Conservation (phyloP, 1,284 basidiomycete genomes). For the Austropuccinia psidii region DNA sequence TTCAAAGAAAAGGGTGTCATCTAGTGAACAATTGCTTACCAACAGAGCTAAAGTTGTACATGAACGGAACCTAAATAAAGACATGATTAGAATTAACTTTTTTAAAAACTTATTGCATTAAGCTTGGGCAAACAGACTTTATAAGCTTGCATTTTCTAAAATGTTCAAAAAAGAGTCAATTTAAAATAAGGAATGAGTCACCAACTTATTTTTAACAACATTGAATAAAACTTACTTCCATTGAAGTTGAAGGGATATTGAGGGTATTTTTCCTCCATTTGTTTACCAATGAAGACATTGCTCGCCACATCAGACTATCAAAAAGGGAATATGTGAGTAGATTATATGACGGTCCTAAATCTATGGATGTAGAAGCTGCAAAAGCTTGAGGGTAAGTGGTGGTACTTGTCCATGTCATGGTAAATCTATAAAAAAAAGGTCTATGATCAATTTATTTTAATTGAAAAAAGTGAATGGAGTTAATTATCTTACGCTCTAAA, state of each 20-base stretch:
- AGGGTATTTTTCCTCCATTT: constrained; percentile 76
- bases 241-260: constrained; percentile 65
- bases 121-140: constrained; percentile 19
- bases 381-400: constrained; percentile 84
- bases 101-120: too few species aligned
- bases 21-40: constrained; percentile 13
- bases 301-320: constrained; percentile 61
- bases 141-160: constrained; percentile 30
- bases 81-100: too few species aligned
- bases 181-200: background rate
- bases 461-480: too few species aligned
- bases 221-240: constrained; percentile 84
- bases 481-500: constrained; percentile 85
- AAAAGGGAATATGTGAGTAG: constrained; percentile 77
- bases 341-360: constrained; percentile 39
- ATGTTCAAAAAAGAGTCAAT: too few species aligned
- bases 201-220: too few species aligned
- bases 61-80: constrained; percentile 43
- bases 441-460: too few species aligned
- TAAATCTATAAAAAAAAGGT: constrained; percentile 38
- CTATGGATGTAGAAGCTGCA: background rate
- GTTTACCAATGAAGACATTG: constrained; percentile 82
- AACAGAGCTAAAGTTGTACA: constrained; percentile 45
- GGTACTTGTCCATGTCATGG: constrained; percentile 65
- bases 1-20: background rate